Evolutionary conservation across 2,329 filamentous ascomycete species (phyloP).

Genomic region (Purpureocillium takamizusanense): DNA sequence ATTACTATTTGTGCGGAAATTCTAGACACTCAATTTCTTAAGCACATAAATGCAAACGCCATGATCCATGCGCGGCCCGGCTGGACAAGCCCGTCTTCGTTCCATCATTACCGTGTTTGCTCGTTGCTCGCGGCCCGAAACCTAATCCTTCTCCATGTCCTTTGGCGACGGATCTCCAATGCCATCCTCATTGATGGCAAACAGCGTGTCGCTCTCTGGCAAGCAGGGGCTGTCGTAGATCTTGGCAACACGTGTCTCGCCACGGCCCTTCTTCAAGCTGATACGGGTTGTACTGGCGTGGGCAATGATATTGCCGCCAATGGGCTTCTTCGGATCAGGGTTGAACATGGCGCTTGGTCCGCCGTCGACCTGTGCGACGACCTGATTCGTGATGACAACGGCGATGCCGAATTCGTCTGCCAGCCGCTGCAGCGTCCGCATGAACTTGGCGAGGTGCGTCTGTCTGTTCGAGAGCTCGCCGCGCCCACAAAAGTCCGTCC

Average conservation of each 20-base stretch:
- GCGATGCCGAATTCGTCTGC: constrained; percentile 88
- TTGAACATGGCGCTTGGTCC: constrained; percentile 98
- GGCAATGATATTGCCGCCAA: constrained; percentile 97
- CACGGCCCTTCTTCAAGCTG: constrained; percentile 90
- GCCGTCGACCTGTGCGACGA: constrained; percentile 95
- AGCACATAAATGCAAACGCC: constrained; percentile 17
- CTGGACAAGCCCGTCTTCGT: not conserved
- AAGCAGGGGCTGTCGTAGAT: constrained; percentile 98
- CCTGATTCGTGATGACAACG: constrained; percentile 97
- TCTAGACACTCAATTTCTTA: not conserved
- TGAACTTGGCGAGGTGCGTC: constrained; percentile 79
- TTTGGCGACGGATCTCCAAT: constrained; percentile 95
- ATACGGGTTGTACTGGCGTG: constrained; percentile 93
- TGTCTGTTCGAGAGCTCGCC: constrained; percentile 93
- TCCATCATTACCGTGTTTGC: constrained; percentile 7
- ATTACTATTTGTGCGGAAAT: no score
- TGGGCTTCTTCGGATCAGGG: constrained; percentile 97
- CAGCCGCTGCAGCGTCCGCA: constrained; percentile 73
- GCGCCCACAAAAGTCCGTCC: constrained; percentile 93
- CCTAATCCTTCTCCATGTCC: constrained; percentile 76
- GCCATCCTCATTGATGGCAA: constrained; percentile 94
- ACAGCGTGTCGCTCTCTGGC: constrained; percentile 91
- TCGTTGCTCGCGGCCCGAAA: not conserved
- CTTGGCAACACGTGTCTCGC: constrained; percentile 94
- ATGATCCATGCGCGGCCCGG: constrained; percentile 13